Evolutionary conservation across 805 yeast genomes (phyloP).

Genomic region (Lachancea dasiensis): DNA sequence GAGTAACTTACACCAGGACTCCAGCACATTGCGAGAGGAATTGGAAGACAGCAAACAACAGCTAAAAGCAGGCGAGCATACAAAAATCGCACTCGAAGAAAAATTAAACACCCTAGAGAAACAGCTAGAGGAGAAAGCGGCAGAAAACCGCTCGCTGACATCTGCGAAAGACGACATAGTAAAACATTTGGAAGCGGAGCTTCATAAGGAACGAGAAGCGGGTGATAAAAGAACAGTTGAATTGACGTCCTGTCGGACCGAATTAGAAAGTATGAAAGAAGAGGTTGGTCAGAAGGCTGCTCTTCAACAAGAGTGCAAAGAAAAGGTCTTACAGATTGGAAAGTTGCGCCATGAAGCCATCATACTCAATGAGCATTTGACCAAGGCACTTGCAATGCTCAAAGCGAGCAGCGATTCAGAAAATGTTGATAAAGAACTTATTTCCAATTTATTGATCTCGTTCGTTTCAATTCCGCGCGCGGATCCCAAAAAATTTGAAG

Average conservation of each 20-base stretch:
- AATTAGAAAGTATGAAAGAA: slow-evolving; percentile 20
- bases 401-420: slow-evolving; percentile 72
- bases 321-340: slow-evolving; percentile 74
- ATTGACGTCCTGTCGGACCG: slow-evolving; percentile 22
- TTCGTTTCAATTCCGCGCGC: slow-evolving; percentile 86
- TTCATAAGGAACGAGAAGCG: slow-evolving; percentile 21
- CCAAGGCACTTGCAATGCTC: slow-evolving; percentile 83
- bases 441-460: slow-evolving; percentile 78
- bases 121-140: slow-evolving; percentile 11
- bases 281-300: slow-evolving; percentile 26
- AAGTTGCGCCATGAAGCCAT: slow-evolving; percentile 93
- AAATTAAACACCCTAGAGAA: slow-evolving; percentile 34
- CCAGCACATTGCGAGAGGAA: slow-evolving; percentile 32
- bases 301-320: slow-evolving; percentile 53
- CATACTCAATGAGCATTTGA: slow-evolving; percentile 85
- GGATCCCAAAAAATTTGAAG: slow-evolving; percentile 92
- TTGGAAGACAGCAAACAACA: slow-evolving; percentile 33
- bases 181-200: slow-evolving; percentile 25
- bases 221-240: slow-evolving; percentile 9
- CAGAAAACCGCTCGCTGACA: slow-evolving; percentile 15
- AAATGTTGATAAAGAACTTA: slow-evolving; percentile 79
- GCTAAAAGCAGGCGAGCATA: slow-evolving; percentile 13
- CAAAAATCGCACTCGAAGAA: slow-evolving; percentile 12
- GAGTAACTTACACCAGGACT: slow-evolving; percentile 32
- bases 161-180: slow-evolving; percentile 26